These are phyloP conservation scores for Colletotrichum tabaci DNA, from an alignment of 2,329 filamentous ascomycete genomes.

Conservation along the genomic window DNA sequence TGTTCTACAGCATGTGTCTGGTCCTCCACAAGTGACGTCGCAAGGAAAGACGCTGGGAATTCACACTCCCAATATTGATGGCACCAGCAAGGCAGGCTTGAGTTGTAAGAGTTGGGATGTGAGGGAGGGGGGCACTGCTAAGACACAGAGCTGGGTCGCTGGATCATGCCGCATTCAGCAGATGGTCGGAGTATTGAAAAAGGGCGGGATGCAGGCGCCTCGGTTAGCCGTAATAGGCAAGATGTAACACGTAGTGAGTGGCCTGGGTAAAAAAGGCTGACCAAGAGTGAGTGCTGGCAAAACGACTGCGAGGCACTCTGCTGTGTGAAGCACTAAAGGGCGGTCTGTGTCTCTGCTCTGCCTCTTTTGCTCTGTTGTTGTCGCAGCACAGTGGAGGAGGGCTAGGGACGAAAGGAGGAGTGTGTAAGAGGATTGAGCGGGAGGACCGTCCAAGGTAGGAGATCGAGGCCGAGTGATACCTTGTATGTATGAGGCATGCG, in stretches of 20 bases:
- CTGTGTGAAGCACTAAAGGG: constrained; percentile 14
- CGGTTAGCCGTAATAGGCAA: constrained; percentile 38
- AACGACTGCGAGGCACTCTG: constrained; percentile 6
- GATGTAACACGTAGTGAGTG: constrained; percentile 4
- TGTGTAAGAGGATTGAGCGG: constrained; percentile 41
- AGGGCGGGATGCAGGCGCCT: constrained; percentile 38
- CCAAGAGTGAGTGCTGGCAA: not conserved
- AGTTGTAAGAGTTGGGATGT: constrained; percentile 23
- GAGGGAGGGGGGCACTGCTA: constrained; percentile 20
- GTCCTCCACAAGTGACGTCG: constrained; percentile 11
- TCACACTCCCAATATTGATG: constrained; percentile 6
- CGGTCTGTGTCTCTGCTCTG: constrained; percentile 40
- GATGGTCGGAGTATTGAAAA: constrained; percentile 23
- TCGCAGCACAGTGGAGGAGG: constrained; percentile 20
- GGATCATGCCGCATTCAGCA: constrained; percentile 40
- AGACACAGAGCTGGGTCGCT: constrained; percentile 36
- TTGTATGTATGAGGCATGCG: constrained; percentile 29
- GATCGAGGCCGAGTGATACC: constrained; percentile 21
- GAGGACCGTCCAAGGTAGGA: constrained; percentile 1
- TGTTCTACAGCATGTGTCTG: constrained; percentile 1
- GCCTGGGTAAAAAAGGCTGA: constrained; percentile 9
- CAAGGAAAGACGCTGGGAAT: not conserved
- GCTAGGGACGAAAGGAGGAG: constrained; percentile 41
- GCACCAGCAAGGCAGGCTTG: constrained; percentile 1
- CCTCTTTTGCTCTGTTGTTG: constrained; percentile 33